Evolutionary conservation across 2,329 filamentous ascomycete species (phyloP), one percentile per base, ranked within the genome.

Genomic region (Lecanicillium sp.): DNA sequence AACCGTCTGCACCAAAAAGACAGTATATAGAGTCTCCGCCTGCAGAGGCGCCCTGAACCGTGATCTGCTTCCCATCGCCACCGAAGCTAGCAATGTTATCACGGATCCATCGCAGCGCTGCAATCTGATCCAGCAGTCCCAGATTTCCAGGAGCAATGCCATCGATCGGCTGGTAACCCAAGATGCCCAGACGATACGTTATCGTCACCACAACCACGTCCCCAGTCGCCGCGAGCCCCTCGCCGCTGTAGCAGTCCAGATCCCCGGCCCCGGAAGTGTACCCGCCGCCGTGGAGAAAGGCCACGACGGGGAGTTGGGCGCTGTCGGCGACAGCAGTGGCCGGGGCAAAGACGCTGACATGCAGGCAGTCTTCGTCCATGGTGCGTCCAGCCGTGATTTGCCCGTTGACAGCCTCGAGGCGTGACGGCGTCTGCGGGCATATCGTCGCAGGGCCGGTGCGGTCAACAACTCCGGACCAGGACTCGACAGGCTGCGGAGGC

Each of bases 31-130:
- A 83, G 47, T 84, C 81, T 1, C 71, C 63, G 2, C 77, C 76
- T 0, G 77, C 75, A 0, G 68, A 73, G 58, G 83, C 75, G 3
- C 82, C 81, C 73, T 75, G 82, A 39, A 84, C 77, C 0, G 80
- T 84, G 7, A 85, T 78, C 51, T 77, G 78, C 2, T 67, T 62
- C 0, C 81, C 77, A 55, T 86, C 80, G 2, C 83, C 83, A 3
- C 83, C 83, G 58, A 86, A 87, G 1, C 72, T 66, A 0, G 66
- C 72, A 49, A 86, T 82, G 54, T 85, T 82, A 50, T 81, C 77
- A 3, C 76, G 72, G 0, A 82, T 69, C 82, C 81, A 85, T 50
- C 82, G 55, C 21, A 85, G 61, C 0, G 73, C 79, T 2, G 78
- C 62, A 19, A 78, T 66, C 56, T 84, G 80, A 52, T 85, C 81